Evolutionary conservation across 441 rosid species (phyloP).

Genomic region (Mallotus japonicus): DNA sequence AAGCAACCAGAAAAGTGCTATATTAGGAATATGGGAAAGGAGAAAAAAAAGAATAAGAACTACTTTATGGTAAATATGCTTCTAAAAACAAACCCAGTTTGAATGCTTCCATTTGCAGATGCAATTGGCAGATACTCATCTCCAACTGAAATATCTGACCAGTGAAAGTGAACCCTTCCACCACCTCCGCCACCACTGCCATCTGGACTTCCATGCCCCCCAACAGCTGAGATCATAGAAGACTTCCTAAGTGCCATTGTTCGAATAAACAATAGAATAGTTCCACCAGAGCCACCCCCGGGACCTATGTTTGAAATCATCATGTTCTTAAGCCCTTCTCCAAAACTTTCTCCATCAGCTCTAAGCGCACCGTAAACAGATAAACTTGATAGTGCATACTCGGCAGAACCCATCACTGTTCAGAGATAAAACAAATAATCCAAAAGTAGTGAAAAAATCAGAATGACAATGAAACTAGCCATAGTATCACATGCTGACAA

Average conservation of each 20-base stretch:
- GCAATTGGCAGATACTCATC: slow-evolving; percentile 81
- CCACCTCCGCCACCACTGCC: slow-evolving; percentile 98
- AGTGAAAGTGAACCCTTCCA: slow-evolving; percentile 91
- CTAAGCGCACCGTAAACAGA: slow-evolving; percentile 68
- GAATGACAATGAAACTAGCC: neutral
- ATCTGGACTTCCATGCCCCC: slow-evolving; percentile 80
- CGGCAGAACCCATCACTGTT: slow-evolving; percentile 91
- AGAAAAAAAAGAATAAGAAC: slow-evolving; percentile 12
- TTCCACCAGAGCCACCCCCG: slow-evolving; percentile 98
- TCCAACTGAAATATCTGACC: slow-evolving; percentile 79
- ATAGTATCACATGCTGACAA: too few relatives aligned
- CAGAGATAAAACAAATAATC: slow-evolving; percentile 22
- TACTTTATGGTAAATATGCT: slow-evolving; percentile 5
- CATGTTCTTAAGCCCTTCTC: slow-evolving; percentile 41
- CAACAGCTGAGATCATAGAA: slow-evolving; percentile 61
- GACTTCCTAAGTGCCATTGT: slow-evolving; percentile 48
- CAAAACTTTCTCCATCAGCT: slow-evolving; percentile 84
- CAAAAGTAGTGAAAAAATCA: slow-evolving; percentile 4
- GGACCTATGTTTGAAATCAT: slow-evolving; percentile 54
- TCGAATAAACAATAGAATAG: slow-evolving; percentile 71
- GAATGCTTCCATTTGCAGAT: slow-evolving; percentile 71
- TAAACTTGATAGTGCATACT: slow-evolving; percentile 78
- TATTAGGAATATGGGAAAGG: neutral
- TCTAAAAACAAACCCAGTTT: slow-evolving; percentile 50
- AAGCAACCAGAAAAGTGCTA: neutral